Conservation (phyloP, 345 rosid species). For the Camelina laxa region DNA sequence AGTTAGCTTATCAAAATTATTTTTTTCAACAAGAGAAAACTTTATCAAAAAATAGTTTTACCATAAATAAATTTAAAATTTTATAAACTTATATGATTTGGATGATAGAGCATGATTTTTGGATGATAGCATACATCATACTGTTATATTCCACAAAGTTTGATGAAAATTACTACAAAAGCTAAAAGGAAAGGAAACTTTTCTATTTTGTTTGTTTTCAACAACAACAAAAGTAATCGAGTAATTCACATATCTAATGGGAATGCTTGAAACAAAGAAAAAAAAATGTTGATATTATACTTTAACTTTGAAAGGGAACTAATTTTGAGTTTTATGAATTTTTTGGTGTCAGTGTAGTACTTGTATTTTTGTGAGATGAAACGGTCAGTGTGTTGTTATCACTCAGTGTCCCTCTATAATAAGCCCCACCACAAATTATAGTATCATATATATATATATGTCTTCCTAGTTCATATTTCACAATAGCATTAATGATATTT, state of each 20-base stretch:
- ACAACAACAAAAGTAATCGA: background rate
- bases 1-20: background rate
- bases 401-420: background rate
- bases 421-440: no score
- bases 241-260: background rate
- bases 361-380: conserved; percentile 31
- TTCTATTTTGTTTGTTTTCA: background rate
- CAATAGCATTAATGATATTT: no score
- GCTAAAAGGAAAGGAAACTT: background rate
- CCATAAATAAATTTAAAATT: background rate
- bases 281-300: no score
- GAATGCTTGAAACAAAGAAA: background rate
- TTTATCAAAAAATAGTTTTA: no score
- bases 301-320: background rate
- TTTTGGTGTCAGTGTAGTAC: conserved; percentile 31
- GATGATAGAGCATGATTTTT: background rate
- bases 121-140: background rate
- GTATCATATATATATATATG: no score
- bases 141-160: background rate
- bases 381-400: conserved; percentile 40
- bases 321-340: conserved; percentile 1
- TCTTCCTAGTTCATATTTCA: no score
- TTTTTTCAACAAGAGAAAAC: background rate
- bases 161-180: background rate
- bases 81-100: background rate